phyloP scores from a whole-genome alignment of 305 asterid species.

The Plantago rigida region DNA sequence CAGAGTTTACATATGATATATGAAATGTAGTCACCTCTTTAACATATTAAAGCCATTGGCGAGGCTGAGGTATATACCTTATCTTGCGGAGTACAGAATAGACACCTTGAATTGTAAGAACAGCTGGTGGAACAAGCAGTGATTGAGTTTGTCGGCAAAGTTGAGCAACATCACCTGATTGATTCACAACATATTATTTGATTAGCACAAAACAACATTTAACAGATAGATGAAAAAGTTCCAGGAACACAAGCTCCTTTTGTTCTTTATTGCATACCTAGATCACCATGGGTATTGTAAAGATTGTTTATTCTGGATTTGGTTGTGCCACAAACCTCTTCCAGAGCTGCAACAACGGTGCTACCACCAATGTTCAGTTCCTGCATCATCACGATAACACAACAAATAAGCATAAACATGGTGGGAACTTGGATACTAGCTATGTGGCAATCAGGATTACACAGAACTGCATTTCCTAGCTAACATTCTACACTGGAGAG shows the following conservation, averaged over 20 bases:
- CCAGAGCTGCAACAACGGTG: conserved; percentile 62
- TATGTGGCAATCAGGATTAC: conserved; percentile 4
- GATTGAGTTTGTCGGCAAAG: conserved; percentile 80
- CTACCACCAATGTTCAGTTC: conserved; percentile 82
- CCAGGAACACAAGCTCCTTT: no score
- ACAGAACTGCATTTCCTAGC: neutral
- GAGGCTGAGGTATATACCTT: conserved; percentile 43
- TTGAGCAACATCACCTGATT: conserved; percentile 94
- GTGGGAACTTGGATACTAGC: conserved; percentile 9
- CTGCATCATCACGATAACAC: conserved; percentile 36
- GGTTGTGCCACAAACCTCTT: conserved; percentile 78
- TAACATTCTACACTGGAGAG: conserved; percentile 10
- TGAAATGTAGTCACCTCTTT: neutral
- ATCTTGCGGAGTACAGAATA: conserved; percentile 57
- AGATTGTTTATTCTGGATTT: conserved; percentile 59
- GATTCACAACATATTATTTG: conserved; percentile 27
- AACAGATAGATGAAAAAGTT: no score
- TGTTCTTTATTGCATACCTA: conserved; percentile 41
- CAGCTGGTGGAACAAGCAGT: conserved; percentile 70
- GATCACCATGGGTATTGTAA: conserved; percentile 73
- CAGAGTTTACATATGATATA: neutral
- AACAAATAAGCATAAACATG: conserved; percentile 19
- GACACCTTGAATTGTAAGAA: conserved; percentile 70
- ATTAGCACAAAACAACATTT: neutral
- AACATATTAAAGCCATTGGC: conserved; percentile 11